Evolutionary conservation across 768 basidiomycete species (phyloP), one percentile per base, ranked within the genome.

Genomic region (Tulasnella sp.): DNA sequence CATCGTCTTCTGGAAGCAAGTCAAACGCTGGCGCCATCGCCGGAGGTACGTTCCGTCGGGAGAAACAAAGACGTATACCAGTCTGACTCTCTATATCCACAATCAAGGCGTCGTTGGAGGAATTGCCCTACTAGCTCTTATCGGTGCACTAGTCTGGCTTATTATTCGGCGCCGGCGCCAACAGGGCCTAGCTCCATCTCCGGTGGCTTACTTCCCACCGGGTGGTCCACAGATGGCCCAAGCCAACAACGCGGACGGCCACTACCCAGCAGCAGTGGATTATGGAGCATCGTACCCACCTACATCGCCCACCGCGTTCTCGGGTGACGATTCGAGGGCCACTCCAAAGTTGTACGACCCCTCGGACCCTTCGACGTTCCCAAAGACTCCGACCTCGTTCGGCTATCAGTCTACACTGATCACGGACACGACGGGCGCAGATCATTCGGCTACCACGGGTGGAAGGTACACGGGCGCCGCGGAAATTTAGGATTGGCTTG

Each of bases 21-120:
- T 39, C 12, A 7, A 62, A 29, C n/a, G 64, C 42, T 5, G 62
- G 71, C 17, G 59, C 71, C 12, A 59, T 72, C 39, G 59, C 62
- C 34, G 71, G 71, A 65, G 71, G 71, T 72, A 35, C 19, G 71
- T 14, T 41, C 16, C 4, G 26, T 12, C 26, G 12, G 41, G 11
- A 3, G 17, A 4, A 8, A 22, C 29, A 39, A 9, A 22, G 12
- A 36, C 62, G 36, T 12, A 35, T 40, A 29, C 37, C 39, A 17
- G 14, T 17, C 34, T 37, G 39, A 64, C 62, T 64, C 32, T 19
- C 16, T n/a, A 16, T 70, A 32, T 42, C 67, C 52, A 14, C 26
- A 40, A n/a, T 32, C n/a, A n/a, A 69, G 71, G 71, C 3, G 35
- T 72, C 35, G 39, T 72, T 65, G 71, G 71, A 11, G 71, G 71